Base-by-base conservation (phyloP, 2,329 filamentous ascomycete genomes). In the Sphaerostilbella broomeana region DNA sequence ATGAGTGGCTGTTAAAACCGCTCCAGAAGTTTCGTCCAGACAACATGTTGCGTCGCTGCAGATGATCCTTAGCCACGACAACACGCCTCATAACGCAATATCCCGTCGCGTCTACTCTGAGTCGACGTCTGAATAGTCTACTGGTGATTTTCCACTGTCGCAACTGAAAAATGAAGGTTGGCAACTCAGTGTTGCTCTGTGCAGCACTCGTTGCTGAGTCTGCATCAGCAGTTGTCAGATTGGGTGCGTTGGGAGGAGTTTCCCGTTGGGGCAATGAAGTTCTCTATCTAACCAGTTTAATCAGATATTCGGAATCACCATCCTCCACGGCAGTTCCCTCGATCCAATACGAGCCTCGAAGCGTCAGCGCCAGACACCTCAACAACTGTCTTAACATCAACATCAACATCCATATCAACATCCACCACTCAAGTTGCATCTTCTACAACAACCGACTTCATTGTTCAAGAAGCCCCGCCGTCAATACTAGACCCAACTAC, bases 151-250 rank as follows among this genome's bases (percentile, higher is more conserved):
- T 19, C 29, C 19, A 11, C 29, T 9, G 9, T 19, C 9, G 29
- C 6, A 8, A 25, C 22, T 8, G 13, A 22, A 46, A 28, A 11
- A 53, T 54, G 52, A 52, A 44, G 40, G 13, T 44, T 26, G 31
- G 28, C 13, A 29, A 42, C 24, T 28, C 30, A 27, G 21, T 41
- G 36, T 44, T 51, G 39, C 39, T 51, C 9, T 38, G 39, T 32
- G 41, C 45, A 33, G 38, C 41, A 16, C 15, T 51, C 22, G n/a
- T 47, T 3, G 36, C 31, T 40, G 36, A 42, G 12, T 41, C 40
- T 8, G 31, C 34, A 16, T 44, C 39, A 22, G 50, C 47, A n/a
- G 28, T 30, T 17, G 22, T 21, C 8, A 42, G 33, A 32, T 32
- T 27, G 24, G 50, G 46, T 52, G 38, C 32, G 46, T 44, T 29